Evolutionary conservation across 306 rosid species (phyloP).

Genomic region (Lupinus albus): DNA sequence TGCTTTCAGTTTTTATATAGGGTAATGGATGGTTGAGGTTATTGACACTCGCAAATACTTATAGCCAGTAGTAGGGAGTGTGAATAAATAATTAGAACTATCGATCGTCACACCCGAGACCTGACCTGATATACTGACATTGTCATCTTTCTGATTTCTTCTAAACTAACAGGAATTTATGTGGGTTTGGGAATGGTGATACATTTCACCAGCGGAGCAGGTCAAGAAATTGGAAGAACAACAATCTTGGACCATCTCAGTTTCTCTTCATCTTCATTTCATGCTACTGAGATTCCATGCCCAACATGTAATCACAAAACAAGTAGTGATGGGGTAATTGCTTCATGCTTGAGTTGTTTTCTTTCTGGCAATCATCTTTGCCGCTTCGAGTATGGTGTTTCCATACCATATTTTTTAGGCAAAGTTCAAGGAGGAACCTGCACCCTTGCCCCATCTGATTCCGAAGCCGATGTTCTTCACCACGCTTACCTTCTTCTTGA

Average conservation of each 20-base stretch:
- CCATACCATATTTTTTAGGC: conserved; percentile 52
- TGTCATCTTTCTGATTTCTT: conserved; percentile 8
- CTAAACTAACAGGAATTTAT: conserved; percentile 61
- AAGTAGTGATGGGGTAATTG: conserved; percentile 50
- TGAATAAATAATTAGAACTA: too few relatives aligned
- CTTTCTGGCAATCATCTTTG: conserved; percentile 59
- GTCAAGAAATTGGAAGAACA: conserved; percentile 52
- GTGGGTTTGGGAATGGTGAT: conserved; percentile 67
- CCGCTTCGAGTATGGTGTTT: conserved; percentile 63
- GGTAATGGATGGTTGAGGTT: not conserved
- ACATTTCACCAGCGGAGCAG: conserved; percentile 68
- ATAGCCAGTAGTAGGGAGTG: too few relatives aligned
- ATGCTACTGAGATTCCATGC: conserved; percentile 49
- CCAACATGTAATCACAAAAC: conserved; percentile 56
- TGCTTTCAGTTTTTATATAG: not conserved
- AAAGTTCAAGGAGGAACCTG: conserved; percentile 79
- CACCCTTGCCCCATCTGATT: conserved; percentile 62
- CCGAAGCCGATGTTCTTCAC: conserved; percentile 48
- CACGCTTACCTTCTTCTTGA: conserved; percentile 64
- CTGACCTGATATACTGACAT: conserved; percentile 3
- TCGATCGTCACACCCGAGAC: too few relatives aligned
- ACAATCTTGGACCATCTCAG: conserved; percentile 46
- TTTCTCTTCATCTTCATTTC: conserved; percentile 49
- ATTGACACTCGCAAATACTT: too few relatives aligned
- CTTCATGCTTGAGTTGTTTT: conserved; percentile 71